These are phyloP conservation scores for Talaromyces sp. DNA, from an alignment of 2,329 filamentous ascomycete species.

Conservation along the genomic window DNA sequence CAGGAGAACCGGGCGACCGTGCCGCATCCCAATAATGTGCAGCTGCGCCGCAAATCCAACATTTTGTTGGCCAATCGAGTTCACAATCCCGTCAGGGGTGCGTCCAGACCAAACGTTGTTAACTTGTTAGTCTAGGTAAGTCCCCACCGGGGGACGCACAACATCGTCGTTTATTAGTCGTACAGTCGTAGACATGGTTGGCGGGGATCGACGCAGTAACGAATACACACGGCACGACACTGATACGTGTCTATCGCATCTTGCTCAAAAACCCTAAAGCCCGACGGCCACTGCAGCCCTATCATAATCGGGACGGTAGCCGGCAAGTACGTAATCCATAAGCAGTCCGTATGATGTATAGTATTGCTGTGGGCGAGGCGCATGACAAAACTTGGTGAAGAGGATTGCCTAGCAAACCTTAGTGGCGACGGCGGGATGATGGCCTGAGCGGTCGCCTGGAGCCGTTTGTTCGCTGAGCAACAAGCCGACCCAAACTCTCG, in stretches of 20 bases:
- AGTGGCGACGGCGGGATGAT: not conserved
- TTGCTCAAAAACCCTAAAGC: not conserved
- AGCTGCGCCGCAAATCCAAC: not conserved
- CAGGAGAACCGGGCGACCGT: not conserved
- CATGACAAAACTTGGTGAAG: not conserved
- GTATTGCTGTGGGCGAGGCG: not conserved
- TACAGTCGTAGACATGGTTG: slow-evolving; percentile 1
- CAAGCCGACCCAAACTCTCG: slow-evolving; percentile 9
- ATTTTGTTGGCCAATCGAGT: not conserved
- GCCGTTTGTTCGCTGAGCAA: slow-evolving; percentile 2
- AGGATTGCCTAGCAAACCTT: not conserved
- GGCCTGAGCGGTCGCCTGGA: not conserved
- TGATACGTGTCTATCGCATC: not conserved
- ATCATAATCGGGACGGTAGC: not conserved
- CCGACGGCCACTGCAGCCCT: not conserved
- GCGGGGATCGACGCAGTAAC: slow-evolving; percentile 4
- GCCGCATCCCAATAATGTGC: not conserved
- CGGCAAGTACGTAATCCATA: too few species aligned
- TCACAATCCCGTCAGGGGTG: slow-evolving; percentile 4
- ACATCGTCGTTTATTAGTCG: not conserved
- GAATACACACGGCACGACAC: not conserved
- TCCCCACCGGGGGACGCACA: slow-evolving; percentile 8
- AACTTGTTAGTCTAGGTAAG: not conserved
- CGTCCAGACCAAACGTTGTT: not conserved
- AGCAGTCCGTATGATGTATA: too few species aligned